Base-by-base conservation (phyloP, 139 green algal genomes). In the Closterium sp. region DNA sequence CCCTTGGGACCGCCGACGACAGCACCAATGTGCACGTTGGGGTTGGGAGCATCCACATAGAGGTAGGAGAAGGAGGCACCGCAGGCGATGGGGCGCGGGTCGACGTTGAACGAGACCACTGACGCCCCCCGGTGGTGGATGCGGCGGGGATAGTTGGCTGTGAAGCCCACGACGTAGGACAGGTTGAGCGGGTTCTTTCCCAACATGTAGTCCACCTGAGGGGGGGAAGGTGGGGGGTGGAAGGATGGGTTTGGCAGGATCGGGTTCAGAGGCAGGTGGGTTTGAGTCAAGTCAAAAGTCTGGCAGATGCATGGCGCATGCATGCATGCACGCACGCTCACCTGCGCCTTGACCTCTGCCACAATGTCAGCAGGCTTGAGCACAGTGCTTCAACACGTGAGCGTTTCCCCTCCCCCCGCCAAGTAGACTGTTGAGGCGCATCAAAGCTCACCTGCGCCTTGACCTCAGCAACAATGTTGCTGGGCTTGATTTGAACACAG, bases 121-220 rank as follows among this genome's bases (percentile, higher is more conserved):
- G 90, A 93, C n/a, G 90, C 90, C 28, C 85, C 90, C 17, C 90
- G 90, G 32, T 93, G 91, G 87, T 93, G 91, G 45, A 92, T 29
- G n/a, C 31, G 85, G 28, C 19, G 45, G 0, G 91, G 91, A 7
- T 85, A 91, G 38, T 87, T 91, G 38, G n/a, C 27, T 19, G 27
- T 45, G 38, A 91, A 91, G 11, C 91, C 91, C 27, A 93, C 91
- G 10, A 93, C 92, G 86, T 91, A 93, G 91, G 88, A 92, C 11
- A 91, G 13, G n/a, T 32, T 87, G 86, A 90, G 90, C 3, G 90
- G 86, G 62, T 91, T 93, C 24, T 86, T 86, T 2, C 91, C 91
- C 4, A 93, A 9, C 6, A 93, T 50, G 91, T 91, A 91, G 45
- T 93, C 91, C 21, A 86, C 29, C 91, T 93, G 91, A 2, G 45